Evolutionary conservation across 257 asterid genomes (phyloP).

Genomic region (Fraxinus cuspidata): DNA sequence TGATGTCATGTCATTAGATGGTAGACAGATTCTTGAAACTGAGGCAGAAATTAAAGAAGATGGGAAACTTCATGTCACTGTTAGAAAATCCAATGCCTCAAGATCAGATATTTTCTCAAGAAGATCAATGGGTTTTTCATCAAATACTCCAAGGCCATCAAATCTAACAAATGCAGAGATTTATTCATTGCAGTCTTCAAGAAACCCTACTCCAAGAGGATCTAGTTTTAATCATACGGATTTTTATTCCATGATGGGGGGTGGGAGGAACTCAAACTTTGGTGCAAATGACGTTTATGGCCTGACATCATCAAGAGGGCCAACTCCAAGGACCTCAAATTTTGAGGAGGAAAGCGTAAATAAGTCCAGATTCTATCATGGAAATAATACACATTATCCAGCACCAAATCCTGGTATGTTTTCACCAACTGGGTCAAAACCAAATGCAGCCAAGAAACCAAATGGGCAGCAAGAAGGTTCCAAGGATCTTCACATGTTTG

Average conservation of each 20-base stretch:
- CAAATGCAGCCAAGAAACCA: slow-evolving; percentile 16
- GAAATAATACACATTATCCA: slow-evolving; percentile 43
- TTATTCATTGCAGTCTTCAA: slow-evolving; percentile 68
- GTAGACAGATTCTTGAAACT: slow-evolving; percentile 61
- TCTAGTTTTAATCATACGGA: slow-evolving; percentile 70
- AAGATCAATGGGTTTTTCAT: slow-evolving; percentile 55
- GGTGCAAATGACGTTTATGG: slow-evolving; percentile 64
- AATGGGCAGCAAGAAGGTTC: slow-evolving; percentile 27
- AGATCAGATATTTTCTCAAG: slow-evolving; percentile 68
- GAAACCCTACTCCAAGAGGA: slow-evolving; percentile 79
- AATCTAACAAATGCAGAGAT: slow-evolving; percentile 76
- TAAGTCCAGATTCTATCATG: slow-evolving; percentile 45
- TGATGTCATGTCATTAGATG: slow-evolving; percentile 70
- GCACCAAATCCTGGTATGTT: slow-evolving; percentile 70
- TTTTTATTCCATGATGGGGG: slow-evolving; percentile 64
- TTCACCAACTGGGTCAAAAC: slow-evolving; percentile 35
- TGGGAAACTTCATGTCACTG: slow-evolving; percentile 71
- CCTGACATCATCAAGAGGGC: slow-evolving; percentile 51
- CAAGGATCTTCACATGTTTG: slow-evolving; percentile 48
- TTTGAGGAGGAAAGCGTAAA: slow-evolving; percentile 53
- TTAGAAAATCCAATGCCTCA: slow-evolving; percentile 66
- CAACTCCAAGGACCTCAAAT: slow-evolving; percentile 66
- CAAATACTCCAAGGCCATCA: slow-evolving; percentile 63
- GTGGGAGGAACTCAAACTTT: slow-evolving; percentile 59
- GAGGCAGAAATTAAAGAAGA: slow-evolving; percentile 63